Percentiles rank a stretch among this genome's conserved stretches.
These are phyloP conservation scores for Macaranga tanarius DNA, from an alignment of 441 rosid species.

Conservation along the genomic window DNA sequence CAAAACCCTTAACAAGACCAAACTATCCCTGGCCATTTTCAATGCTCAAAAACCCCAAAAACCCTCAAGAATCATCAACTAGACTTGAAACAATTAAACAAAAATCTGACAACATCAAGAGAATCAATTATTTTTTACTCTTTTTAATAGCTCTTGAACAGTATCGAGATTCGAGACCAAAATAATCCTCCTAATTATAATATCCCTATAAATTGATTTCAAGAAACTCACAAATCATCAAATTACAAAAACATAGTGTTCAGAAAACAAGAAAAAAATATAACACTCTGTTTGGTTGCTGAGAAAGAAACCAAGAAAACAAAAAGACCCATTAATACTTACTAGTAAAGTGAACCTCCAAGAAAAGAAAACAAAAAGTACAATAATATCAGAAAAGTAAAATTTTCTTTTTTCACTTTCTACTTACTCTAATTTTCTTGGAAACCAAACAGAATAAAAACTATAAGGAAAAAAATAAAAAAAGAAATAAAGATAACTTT, in stretches of 20 bases:
- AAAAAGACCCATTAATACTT: no score
- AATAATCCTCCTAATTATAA: background rate
- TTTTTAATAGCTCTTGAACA: background rate
- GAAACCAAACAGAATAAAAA: conserved; percentile 35
- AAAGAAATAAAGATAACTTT: conserved; percentile 4
- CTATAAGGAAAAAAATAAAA: background rate
- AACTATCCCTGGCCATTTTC: conserved; percentile 29
- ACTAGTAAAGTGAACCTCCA: no score
- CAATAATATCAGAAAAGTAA: background rate
- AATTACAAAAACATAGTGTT: background rate
- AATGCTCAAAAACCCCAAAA: conserved; percentile 25
- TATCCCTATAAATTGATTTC: background rate
- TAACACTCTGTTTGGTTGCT: conserved; percentile 17
- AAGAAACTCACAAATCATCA: background rate
- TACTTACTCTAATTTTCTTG: conserved; percentile 29
- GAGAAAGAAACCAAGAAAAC: conserved; percentile 10
- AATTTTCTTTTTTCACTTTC: background rate
- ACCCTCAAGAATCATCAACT: conserved; percentile 11
- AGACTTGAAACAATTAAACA: background rate
- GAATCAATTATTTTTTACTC: background rate
- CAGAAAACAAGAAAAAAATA: background rate
- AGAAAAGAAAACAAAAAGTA: no score
- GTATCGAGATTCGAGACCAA: conserved; percentile 3
- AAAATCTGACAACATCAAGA: conserved; percentile 15
- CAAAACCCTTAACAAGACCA: conserved; percentile 19